Percentiles rank a stretch among this genome's conserved stretches.
Conservation (phyloP, 164 flowering plant species). For the Nymphaea colorata region DNA sequence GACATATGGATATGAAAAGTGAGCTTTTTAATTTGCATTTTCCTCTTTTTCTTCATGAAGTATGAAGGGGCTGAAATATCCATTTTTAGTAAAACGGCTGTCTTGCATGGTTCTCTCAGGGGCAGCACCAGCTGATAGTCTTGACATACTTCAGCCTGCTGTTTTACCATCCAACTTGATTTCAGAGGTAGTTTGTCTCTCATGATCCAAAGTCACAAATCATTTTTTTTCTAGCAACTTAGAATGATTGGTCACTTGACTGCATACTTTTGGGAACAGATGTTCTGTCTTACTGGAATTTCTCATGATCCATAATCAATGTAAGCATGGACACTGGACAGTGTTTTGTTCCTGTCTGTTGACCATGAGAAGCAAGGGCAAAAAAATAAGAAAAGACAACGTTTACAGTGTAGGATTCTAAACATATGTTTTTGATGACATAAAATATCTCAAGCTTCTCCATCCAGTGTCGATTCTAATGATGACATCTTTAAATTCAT, state of each 20-base stretch:
- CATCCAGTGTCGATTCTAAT: too few relatives aligned
- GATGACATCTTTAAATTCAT: too few relatives aligned
- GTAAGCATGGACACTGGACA: too few relatives aligned
- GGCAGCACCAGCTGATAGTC: slow-evolving; percentile 34
- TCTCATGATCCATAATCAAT: not conserved
- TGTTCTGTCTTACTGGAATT: not conserved
- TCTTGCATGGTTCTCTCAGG: slow-evolving; percentile 89
- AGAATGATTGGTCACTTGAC: not conserved
- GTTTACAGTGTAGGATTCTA: too few relatives aligned
- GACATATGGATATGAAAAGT: not conserved
- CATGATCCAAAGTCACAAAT: not conserved
- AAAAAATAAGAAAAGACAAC: too few relatives aligned
- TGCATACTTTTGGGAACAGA: not conserved
- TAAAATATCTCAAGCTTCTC: too few relatives aligned
- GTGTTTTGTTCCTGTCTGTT: too few relatives aligned
- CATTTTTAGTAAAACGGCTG: slow-evolving; percentile 73
- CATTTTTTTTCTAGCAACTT: not conserved
- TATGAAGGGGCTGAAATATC: slow-evolving; percentile 61
- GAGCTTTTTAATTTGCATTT: not conserved
- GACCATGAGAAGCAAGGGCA: too few relatives aligned
- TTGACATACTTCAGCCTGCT: slow-evolving; percentile 83
- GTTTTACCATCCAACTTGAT: slow-evolving; percentile 38
- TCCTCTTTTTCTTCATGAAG: slow-evolving; percentile 21
- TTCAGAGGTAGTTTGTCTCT: slow-evolving; percentile 25
- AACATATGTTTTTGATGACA: too few relatives aligned